These are phyloP conservation scores for Acer saccharum DNA, from an alignment of 345 rosid species.

Conservation along the genomic window DNA sequence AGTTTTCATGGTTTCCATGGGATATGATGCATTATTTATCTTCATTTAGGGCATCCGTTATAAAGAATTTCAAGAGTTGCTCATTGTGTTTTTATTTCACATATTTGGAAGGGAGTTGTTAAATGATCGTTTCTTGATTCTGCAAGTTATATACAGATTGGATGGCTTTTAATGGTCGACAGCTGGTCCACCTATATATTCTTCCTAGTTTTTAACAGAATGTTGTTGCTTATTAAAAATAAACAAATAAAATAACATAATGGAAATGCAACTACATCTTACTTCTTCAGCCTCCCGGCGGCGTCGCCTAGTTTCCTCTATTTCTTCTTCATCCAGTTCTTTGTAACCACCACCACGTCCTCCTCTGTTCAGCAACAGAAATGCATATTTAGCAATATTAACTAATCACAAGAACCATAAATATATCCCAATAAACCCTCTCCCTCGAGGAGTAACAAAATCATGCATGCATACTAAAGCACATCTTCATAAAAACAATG, in stretches of 20 bases:
- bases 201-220: not conserved
- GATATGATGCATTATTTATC: not conserved
- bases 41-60: not conserved
- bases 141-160: too few species aligned
- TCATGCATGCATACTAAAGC: not conserved
- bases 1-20: not conserved
- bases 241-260: not conserved
- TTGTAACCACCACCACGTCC: conserved; percentile 99
- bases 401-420: not conserved
- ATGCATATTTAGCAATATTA: conserved; percentile 15
- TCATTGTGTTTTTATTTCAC: not conserved
- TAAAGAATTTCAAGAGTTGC: not conserved
- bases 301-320: conserved; percentile 94
- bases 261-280: conserved; percentile 28
- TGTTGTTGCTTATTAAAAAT: not conserved
- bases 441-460: not conserved
- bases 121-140: not conserved
- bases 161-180: not conserved
- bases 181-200: not conserved
- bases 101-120: not conserved
- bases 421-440: not conserved
- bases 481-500: not conserved
- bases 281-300: conserved; percentile 94
- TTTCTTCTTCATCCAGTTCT: conserved; percentile 97
- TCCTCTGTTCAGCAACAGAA: conserved; percentile 55